Conservation (phyloP, 1,284 basidiomycete genomes). For the Tylopilus sp. region DNA sequence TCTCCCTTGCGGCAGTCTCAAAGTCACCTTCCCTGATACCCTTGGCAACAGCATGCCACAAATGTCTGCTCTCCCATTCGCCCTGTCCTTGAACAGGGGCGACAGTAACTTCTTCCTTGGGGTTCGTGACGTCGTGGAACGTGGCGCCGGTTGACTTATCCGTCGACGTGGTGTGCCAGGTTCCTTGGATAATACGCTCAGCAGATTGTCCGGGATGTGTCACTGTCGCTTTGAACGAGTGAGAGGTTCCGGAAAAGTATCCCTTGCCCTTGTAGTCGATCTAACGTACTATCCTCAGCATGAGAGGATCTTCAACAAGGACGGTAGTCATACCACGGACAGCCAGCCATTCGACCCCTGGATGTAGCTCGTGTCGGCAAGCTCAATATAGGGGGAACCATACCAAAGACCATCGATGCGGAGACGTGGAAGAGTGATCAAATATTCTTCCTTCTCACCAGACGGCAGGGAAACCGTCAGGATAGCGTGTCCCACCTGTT, state of each 20-base stretch:
- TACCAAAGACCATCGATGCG: conserved; percentile 73
- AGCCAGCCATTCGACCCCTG: conserved; percentile 82
- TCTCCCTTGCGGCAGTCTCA: conserved; percentile 91
- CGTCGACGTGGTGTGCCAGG: conserved; percentile 86
- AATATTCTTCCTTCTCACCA: conserved; percentile 77
- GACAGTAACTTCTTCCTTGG: conserved; percentile 83
- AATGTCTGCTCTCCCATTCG: conserved; percentile 87
- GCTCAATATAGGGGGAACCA: conserved; percentile 88
- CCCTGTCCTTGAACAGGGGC: conserved; percentile 70
- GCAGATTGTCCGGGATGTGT: conserved; percentile 49
- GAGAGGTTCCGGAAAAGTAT: conserved; percentile 94
- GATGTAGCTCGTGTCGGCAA: conserved; percentile 88
- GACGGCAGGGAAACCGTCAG: conserved; percentile 76
- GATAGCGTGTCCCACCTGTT: conserved; percentile 95
- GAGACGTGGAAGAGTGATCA: conserved; percentile 91
- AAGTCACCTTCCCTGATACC: conserved; percentile 95
- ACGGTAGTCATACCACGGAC: conserved; percentile 59
- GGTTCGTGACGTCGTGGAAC: conserved; percentile 74
- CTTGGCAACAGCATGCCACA: conserved; percentile 92
- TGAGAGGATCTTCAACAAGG: not conserved
- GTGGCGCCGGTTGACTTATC: conserved; percentile 50
- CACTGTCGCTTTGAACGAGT: conserved; percentile 90
- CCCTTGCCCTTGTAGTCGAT: conserved; percentile 97
- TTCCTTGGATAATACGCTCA: conserved; percentile 81
- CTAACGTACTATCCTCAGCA: conserved; percentile 40